Base-by-base conservation (phyloP, 2,329 filamentous ascomycete genomes). In the Xylariaceae sp. region DNA sequence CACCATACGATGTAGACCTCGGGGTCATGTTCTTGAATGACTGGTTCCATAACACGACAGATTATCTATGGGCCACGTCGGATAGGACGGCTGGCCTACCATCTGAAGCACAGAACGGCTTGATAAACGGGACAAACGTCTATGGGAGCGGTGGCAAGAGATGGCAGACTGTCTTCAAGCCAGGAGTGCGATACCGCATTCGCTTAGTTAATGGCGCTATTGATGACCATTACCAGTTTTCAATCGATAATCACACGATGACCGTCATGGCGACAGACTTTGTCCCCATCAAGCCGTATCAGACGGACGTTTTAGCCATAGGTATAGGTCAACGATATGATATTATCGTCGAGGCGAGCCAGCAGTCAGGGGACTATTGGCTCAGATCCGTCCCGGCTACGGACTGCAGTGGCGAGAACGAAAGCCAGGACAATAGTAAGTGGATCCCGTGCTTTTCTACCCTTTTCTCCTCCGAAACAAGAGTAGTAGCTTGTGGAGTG, bases 1-100 rank as follows among this genome's bases (percentile, higher is more conserved):
- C 72, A 17, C 70, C 78, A 48, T 84, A 83, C 51, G 80, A 86
- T 49, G 70, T 76, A 39, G 83, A 86, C 54, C 67, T 83, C 0
- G 82, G 82, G 4, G 60, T 73, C 19, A 55, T 85, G 1, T 70
- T 80, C 19, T 60, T 85, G 6, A 75, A 71, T 20, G 81, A 85
- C 56, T 84, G 79, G 77, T 73, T 73, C 52, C 74, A 79, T 48
- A 50, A 56, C 16, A 70, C 67, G 2, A 64, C 66, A 2, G 69
- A 71, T 40, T 49, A 63, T 37, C 55, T 73, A 2, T 66, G 64
- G 39, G n/a, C n/a, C n/a, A n/a, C n/a, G n/a, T n/a, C n/a, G n/a
- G 39, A 38, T 10, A 8, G 37, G 6, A 60, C 59, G 25, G 57
- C 60, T 39, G 55, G 46, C 14, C 44, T 41, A 27, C 65, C 69